These are phyloP conservation scores for Malania oleifera DNA, from an alignment of 164 flowering plant genomes.

Conservation along the genomic window DNA sequence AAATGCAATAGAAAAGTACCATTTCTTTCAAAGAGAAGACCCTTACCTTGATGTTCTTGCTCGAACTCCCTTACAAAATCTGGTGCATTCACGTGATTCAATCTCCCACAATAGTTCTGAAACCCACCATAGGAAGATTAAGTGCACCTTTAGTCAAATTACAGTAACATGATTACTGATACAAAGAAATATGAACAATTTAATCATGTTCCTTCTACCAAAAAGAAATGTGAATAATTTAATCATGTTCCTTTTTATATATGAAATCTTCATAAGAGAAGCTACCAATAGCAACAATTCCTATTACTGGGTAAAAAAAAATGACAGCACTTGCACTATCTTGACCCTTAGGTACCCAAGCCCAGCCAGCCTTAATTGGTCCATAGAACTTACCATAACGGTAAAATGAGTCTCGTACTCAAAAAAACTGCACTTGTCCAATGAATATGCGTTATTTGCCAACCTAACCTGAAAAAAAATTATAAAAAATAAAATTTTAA, in stretches of 20 bases:
- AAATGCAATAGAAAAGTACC: background rate
- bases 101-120: constrained; percentile 79
- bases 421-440: constrained; percentile 66
- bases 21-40: background rate
- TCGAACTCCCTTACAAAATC: constrained; percentile 91
- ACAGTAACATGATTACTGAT: background rate
- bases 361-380: background rate
- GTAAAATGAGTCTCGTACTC: constrained; percentile 99
- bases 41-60: constrained; percentile 69
- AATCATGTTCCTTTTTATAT: too few species aligned
- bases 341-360: background rate
- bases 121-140: constrained; percentile 7
- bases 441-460: constrained; percentile 79
- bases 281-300: too few species aligned
- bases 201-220: too few species aligned
- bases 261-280: too few species aligned
- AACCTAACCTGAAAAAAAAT: constrained; percentile 69
- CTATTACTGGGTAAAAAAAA: too few species aligned
- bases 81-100: constrained; percentile 83
- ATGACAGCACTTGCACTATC: background rate
- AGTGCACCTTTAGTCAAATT: background rate
- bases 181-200: background rate
- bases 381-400: constrained; percentile 72
- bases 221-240: too few species aligned
- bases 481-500: background rate